These are phyloP conservation scores for Lactuca sativa DNA, from an alignment of 129 eudicot genomes.

Conservation along the genomic window DNA sequence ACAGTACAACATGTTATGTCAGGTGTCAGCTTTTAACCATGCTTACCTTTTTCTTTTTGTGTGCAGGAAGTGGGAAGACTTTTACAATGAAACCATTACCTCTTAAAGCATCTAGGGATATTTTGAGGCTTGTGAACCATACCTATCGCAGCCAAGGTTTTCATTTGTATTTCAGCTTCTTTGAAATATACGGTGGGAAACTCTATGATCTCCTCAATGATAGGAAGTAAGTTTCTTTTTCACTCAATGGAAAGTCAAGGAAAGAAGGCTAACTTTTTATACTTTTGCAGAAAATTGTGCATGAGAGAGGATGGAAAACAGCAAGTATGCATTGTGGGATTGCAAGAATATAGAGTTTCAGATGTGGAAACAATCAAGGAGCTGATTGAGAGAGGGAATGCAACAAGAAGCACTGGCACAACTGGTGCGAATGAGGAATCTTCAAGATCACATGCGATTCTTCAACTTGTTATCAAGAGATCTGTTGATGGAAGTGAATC, in stretches of 20 bases:
- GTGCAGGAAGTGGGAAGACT: slow-evolving; percentile 95
- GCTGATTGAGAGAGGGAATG: slow-evolving; percentile 90
- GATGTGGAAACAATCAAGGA: slow-evolving; percentile 93
- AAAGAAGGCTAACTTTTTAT: too few species aligned
- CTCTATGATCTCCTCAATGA: slow-evolving; percentile 86
- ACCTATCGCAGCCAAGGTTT: slow-evolving; percentile 94
- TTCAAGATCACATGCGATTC: slow-evolving; percentile 97
- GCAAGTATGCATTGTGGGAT: slow-evolving; percentile 97
- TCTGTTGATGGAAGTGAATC: slow-evolving; percentile 80
- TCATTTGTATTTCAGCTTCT: slow-evolving; percentile 84
- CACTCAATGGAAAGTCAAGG: not conserved
- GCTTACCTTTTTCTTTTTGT: slow-evolving; percentile 1
- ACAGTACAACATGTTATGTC: too few species aligned
- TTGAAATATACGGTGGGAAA: slow-evolving; percentile 98
- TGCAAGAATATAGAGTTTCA: slow-evolving; percentile 84
- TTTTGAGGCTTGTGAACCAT: slow-evolving; percentile 83
- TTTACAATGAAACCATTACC: slow-evolving; percentile 97
- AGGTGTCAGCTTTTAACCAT: too few species aligned
- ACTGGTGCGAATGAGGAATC: slow-evolving; percentile 99
- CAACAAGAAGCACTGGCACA: slow-evolving; percentile 94
- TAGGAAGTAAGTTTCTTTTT: slow-evolving; percentile 57
- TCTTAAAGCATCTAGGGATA: slow-evolving; percentile 87
- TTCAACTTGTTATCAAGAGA: slow-evolving; percentile 84
- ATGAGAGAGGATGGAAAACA: slow-evolving; percentile 98
- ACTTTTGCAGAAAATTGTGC: slow-evolving; percentile 67